A percentile compares a stretch with the other conserved stretches of the same genome.
These are phyloP conservation scores for Flammula alnicola DNA, from an alignment of 1,284 basidiomycete genomes.

Conservation along the genomic window DNA sequence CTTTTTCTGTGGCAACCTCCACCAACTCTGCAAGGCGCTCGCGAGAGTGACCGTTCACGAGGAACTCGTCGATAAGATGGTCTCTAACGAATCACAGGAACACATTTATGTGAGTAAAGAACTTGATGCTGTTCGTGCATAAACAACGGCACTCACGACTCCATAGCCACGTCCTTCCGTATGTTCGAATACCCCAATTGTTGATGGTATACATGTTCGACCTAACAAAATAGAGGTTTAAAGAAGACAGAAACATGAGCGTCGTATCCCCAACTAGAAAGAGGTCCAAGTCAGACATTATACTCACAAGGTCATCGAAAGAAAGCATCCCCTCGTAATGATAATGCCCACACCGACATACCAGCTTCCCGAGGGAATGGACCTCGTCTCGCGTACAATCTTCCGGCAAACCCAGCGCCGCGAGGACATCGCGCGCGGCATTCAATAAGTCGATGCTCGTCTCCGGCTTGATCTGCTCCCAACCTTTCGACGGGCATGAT, in stretches of 20 bases:
- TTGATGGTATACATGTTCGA: conserved; percentile 8
- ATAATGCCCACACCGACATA: conserved; percentile 12
- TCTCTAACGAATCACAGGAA: too few species aligned
- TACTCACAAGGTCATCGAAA: conserved; percentile 11
- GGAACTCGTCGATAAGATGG: neutral
- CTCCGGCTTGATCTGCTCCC: neutral
- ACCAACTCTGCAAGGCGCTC: conserved; percentile 3
- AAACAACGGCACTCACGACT: neutral
- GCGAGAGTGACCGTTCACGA: conserved; percentile 7
- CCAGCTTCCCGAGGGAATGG: neutral
- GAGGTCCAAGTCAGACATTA: too few species aligned
- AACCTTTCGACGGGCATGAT: neutral
- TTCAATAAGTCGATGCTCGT: neutral
- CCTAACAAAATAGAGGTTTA: neutral
- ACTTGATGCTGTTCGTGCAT: neutral
- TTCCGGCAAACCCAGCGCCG: conserved; percentile 7
- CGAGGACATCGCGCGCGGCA: conserved; percentile 11
- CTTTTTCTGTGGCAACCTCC: conserved; percentile 1
- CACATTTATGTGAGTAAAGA: neutral
- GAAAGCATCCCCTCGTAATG: conserved; percentile 5
- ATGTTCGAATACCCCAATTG: neutral
- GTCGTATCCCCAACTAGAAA: too few species aligned
- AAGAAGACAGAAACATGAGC: neutral
- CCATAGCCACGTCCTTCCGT: neutral
- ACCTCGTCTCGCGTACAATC: neutral